These are phyloP conservation scores for Discostella pseudostelligera DNA, from an alignment of 108 stramenopile genomes.

Conservation along the genomic window DNA sequence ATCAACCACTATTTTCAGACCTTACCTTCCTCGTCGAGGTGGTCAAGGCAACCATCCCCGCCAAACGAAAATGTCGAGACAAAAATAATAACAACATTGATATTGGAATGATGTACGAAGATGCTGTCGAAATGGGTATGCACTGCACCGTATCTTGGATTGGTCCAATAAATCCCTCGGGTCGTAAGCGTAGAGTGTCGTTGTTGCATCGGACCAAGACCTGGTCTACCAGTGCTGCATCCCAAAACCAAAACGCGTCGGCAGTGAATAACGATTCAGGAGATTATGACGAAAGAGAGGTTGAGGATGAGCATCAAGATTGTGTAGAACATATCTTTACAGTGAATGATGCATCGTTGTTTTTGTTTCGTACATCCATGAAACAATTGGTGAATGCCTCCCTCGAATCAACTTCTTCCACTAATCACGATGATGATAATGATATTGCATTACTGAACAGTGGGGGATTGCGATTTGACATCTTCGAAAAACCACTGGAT, in stretches of 20 bases:
- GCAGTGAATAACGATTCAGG: neutral
- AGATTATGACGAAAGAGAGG: neutral
- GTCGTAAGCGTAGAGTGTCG: slow-evolving; percentile 9
- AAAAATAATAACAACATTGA: neutral
- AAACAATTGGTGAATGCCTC: slow-evolving; percentile 28
- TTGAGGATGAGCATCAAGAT: slow-evolving; percentile 1
- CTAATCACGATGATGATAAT: neutral
- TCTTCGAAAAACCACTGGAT: slow-evolving; percentile 39
- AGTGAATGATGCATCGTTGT: slow-evolving; percentile 29
- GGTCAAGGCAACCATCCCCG: slow-evolving; percentile 30
- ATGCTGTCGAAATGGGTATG: slow-evolving; percentile 16
- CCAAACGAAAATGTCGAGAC: neutral
- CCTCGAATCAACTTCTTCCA: neutral
- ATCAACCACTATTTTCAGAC: neutral
- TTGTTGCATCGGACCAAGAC: slow-evolving; percentile 38
- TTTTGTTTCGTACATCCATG: slow-evolving; percentile 36
- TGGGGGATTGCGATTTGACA: slow-evolving; percentile 41
- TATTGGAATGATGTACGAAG: slow-evolving; percentile 9
- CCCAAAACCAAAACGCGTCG: neutral
- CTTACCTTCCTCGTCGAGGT: slow-evolving; percentile 36
- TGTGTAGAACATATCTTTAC: slow-evolving; percentile 32
- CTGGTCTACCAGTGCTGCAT: slow-evolving; percentile 6
- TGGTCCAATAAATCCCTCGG: slow-evolving; percentile 15
- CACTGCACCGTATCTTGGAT: slow-evolving; percentile 43
- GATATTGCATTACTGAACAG: neutral